Conservation (phyloP, 2,329 filamentous ascomycete genomes). For the Exophiala xenobiotica region DNA sequence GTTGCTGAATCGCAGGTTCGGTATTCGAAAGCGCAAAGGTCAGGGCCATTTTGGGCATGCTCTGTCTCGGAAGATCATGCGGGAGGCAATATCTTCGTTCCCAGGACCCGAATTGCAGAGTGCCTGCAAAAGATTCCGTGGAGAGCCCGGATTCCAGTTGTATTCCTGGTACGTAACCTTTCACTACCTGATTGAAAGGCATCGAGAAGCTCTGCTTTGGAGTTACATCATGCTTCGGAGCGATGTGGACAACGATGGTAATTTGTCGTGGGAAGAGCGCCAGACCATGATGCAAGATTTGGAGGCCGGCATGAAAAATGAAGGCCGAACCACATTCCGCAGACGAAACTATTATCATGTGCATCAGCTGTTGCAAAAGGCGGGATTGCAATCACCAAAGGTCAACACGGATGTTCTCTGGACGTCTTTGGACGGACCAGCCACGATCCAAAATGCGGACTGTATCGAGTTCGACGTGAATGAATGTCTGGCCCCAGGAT, state of each 20-base stretch:
- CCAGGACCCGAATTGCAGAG: conserved; percentile 21
- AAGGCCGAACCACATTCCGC: conserved; percentile 17
- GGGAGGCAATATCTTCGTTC: conserved; percentile 24
- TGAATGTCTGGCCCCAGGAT: conserved; percentile 22
- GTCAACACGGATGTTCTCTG: conserved; percentile 23
- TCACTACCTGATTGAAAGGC: conserved; percentile 25
- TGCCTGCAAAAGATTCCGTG: conserved; percentile 25
- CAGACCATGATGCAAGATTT: conserved; percentile 19
- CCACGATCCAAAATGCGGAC: conserved; percentile 18
- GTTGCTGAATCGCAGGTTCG: conserved; percentile 24
- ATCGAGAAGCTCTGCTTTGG: conserved; percentile 23
- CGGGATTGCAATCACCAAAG: conserved; percentile 19
- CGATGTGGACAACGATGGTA: conserved; percentile 21
- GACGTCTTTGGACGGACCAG: conserved; percentile 24
- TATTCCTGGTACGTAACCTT: conserved; percentile 26
- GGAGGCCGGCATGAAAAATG: conserved; percentile 17
- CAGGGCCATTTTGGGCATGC: conserved; percentile 25
- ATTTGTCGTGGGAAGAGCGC: conserved; percentile 22
- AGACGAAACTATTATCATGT: conserved; percentile 25
- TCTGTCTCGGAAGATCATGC: conserved; percentile 23
- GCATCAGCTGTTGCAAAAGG: conserved; percentile 16
- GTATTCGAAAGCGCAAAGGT: conserved; percentile 23
- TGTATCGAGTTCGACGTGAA: conserved; percentile 24
- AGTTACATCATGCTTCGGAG: conserved; percentile 25
- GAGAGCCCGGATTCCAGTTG: conserved; percentile 23